phyloP scores from a whole-genome alignment of 2,329 filamentous ascomycete genomes.

The Aspergillus sp. region DNA sequence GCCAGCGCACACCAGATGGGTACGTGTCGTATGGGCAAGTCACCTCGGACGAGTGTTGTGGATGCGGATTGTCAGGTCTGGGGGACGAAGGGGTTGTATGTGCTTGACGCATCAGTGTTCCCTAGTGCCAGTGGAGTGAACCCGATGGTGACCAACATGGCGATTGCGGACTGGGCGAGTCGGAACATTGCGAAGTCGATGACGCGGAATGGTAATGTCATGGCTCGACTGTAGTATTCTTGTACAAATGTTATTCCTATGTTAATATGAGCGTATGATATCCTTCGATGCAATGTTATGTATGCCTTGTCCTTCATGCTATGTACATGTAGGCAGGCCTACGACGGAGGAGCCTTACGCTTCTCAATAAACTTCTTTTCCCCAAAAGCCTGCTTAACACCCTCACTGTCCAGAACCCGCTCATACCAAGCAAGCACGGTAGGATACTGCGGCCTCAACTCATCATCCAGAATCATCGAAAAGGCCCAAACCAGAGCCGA shows the following conservation, averaged over 20 bases:
- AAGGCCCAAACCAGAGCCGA: slow-evolving; percentile 21
- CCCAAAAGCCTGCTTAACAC: slow-evolving; percentile 20
- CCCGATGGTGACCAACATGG: slow-evolving; percentile 48
- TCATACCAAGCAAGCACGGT: slow-evolving; percentile 19
- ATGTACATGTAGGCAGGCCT: neutral
- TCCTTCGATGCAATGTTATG: neutral
- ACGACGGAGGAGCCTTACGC: slow-evolving; percentile 10
- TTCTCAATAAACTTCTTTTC: slow-evolving; percentile 20
- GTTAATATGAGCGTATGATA: slow-evolving; percentile 1
- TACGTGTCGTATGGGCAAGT: slow-evolving; percentile 43
- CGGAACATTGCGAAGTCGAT: slow-evolving; percentile 31
- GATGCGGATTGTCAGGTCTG: slow-evolving; percentile 41
- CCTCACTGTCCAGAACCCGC: slow-evolving; percentile 8
- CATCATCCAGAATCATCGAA: slow-evolving; percentile 15
- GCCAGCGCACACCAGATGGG: slow-evolving; percentile 49
- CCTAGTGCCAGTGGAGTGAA: slow-evolving; percentile 47
- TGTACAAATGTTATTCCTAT: neutral
- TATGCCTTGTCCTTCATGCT: neutral
- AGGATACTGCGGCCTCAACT: slow-evolving; percentile 22
- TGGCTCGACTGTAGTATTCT: slow-evolving; percentile 17
- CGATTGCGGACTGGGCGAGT: slow-evolving; percentile 43
- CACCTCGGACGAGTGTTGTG: slow-evolving; percentile 38
- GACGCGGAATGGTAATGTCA: slow-evolving; percentile 8
- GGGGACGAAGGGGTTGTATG: slow-evolving; percentile 41
- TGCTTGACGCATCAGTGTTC: slow-evolving; percentile 46